A percentile compares a stretch with the other conserved stretches of the same genome.
These are phyloP conservation scores for Xylaria digitata DNA, from an alignment of 2,329 filamentous ascomycete genomes.

Conservation along the genomic window DNA sequence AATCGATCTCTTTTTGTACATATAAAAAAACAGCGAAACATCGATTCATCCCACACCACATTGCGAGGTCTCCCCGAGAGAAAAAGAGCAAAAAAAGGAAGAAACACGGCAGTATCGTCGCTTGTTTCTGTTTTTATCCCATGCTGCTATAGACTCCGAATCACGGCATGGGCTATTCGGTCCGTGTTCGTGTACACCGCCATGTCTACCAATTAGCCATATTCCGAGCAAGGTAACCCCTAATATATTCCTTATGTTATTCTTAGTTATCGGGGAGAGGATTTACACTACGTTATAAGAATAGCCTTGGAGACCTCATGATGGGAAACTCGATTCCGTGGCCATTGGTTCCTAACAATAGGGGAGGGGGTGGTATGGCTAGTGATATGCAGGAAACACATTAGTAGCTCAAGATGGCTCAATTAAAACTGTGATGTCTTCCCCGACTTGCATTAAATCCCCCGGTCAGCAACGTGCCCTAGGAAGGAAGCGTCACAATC, in stretches of 20 bases:
- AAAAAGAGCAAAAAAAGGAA: background rate
- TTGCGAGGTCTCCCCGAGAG: background rate
- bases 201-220: background rate
- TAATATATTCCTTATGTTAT: background rate
- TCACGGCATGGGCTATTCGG: background rate
- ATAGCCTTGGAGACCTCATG: background rate
- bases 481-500: too few relatives aligned
- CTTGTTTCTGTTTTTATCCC: background rate
- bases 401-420: background rate
- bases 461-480: background rate
- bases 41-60: background rate
- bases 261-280: background rate
- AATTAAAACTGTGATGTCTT: background rate
- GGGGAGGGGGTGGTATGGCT: background rate
- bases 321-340: background rate
- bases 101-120: background rate
- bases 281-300: background rate
- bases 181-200: background rate
- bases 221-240: background rate
- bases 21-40: constrained; percentile 11
- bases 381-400: background rate
- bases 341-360: background rate
- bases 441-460: background rate
- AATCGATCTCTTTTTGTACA: constrained; percentile 25
- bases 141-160: background rate